phyloP scores from a whole-genome alignment of 2,329 filamentous ascomycete genomes.

The Sporothrix schenckii region DNA sequence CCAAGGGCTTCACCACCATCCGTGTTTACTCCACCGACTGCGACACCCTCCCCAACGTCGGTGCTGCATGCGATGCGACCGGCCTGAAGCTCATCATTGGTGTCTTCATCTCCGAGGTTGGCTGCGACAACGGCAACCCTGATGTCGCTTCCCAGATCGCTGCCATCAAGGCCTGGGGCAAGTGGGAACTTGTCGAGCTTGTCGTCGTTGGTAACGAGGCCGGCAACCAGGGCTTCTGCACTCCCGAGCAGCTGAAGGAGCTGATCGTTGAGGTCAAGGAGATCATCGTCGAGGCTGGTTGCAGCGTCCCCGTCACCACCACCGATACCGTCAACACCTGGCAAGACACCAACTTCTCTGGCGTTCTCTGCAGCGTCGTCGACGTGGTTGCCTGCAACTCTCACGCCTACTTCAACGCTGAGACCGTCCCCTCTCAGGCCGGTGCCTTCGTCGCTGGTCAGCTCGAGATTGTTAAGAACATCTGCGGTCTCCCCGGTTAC shows the following conservation, averaged over 20 bases:
- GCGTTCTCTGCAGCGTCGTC: slow-evolving; percentile 68
- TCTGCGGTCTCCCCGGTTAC: slow-evolving; percentile 77
- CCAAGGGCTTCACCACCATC: slow-evolving; percentile 68
- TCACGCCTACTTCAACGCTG: slow-evolving; percentile 90
- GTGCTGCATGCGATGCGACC: slow-evolving; percentile 65
- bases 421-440: slow-evolving; percentile 64
- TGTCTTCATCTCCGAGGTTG: slow-evolving; percentile 75
- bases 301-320: slow-evolving; percentile 76
- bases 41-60: slow-evolving; percentile 74
- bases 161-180: slow-evolving; percentile 70
- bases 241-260: slow-evolving; percentile 63
- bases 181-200: slow-evolving; percentile 77
- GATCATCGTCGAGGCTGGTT: slow-evolving; percentile 65
- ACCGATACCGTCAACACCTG: slow-evolving; percentile 83
- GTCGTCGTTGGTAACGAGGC: slow-evolving; percentile 91
- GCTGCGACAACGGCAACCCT: slow-evolving; percentile 59
- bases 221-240: slow-evolving; percentile 72
- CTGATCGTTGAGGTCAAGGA: slow-evolving; percentile 71
- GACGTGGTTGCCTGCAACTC: slow-evolving; percentile 85
- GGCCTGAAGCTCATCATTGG: slow-evolving; percentile 82
- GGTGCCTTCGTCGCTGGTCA: slow-evolving; percentile 77
- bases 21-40: slow-evolving; percentile 95
- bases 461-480: slow-evolving; percentile 67
- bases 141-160: slow-evolving; percentile 73
- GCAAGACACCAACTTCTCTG: slow-evolving; percentile 62